Percentiles rank a stretch among this genome's conserved stretches.
Conservation (phyloP, 768 basidiomycete genomes). For the Suillus alpinus region DNA sequence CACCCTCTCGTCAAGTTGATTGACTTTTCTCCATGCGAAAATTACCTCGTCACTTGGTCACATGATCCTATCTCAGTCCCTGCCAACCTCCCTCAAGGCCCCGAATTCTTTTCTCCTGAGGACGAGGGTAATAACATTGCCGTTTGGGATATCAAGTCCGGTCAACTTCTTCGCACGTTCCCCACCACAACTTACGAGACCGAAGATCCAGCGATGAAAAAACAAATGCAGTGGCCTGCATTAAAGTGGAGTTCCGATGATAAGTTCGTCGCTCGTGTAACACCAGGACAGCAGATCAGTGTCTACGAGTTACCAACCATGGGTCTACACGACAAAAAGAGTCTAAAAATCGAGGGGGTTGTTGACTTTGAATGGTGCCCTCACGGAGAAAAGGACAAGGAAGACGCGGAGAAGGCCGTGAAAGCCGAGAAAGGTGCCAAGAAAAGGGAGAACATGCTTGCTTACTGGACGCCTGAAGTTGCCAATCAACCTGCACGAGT, state of each 20-base stretch:
- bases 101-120: slow-evolving; percentile 84
- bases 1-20: slow-evolving; percentile 94
- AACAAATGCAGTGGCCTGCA: slow-evolving; percentile 91
- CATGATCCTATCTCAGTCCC: slow-evolving; percentile 88
- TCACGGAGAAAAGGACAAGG: slow-evolving; percentile 82
- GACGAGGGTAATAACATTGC: slow-evolving; percentile 97
- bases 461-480: slow-evolving; percentile 97
- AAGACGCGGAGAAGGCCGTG: slow-evolving; percentile 50
- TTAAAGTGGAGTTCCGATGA: slow-evolving; percentile 98
- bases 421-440: slow-evolving; percentile 48
- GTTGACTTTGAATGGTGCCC: slow-evolving; percentile 99
- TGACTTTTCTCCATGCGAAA: slow-evolving; percentile 96
- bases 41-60: slow-evolving; percentile 97
- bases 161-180: slow-evolving; percentile 90
- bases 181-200: slow-evolving; percentile 58
- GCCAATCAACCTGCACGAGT: slow-evolving; percentile 96
- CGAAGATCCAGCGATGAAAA: slow-evolving; percentile 59
- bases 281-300: slow-evolving; percentile 90
- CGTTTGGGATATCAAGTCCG: slow-evolving; percentile 98
- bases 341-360: slow-evolving; percentile 95
- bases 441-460: slow-evolving; percentile 91
- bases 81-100: slow-evolving; percentile 76
- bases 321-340: slow-evolving; percentile 94
- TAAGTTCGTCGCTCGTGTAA: slow-evolving; percentile 87
- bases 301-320: slow-evolving; percentile 94